Percentiles rank a stretch among this genome's conserved stretches.
Conservation (phyloP, 768 basidiomycete species). For the Mycena leptocephala region DNA sequence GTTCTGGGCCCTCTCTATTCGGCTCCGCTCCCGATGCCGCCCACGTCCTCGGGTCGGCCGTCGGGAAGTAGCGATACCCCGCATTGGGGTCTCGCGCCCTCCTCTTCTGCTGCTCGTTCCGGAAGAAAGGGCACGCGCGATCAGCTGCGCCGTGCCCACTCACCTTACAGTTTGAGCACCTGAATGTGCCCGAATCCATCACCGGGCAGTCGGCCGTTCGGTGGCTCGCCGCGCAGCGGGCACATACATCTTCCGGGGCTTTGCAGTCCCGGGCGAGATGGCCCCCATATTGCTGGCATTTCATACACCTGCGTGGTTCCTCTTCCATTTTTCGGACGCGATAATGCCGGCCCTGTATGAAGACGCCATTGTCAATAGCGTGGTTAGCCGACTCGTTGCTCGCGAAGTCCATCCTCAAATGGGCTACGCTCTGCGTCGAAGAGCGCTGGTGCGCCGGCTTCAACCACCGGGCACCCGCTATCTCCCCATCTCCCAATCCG, state of each 20-base stretch:
- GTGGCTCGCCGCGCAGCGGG: too few relatives aligned
- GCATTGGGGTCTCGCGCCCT: background rate
- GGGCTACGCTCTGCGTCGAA: background rate
- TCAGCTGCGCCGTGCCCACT: background rate
- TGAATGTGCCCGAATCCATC: background rate
- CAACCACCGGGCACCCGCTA: too few relatives aligned
- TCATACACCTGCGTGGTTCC: background rate
- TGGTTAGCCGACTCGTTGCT: background rate
- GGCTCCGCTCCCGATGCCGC: background rate
- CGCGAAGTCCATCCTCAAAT: background rate
- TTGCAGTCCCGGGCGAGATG: background rate
- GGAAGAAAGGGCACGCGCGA: too few relatives aligned
- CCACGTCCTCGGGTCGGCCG: conserved; percentile 5
- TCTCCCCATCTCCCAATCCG: background rate
- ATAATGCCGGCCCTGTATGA: background rate
- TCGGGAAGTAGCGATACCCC: background rate
- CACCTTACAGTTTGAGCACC: background rate
- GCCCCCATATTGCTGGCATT: background rate
- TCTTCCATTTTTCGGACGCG: background rate
- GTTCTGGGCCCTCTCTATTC: background rate
- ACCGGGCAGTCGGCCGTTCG: too few relatives aligned
- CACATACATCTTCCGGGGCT: background rate
- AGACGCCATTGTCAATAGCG: background rate
- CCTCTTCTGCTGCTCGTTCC: background rate
- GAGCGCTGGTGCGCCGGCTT: too few relatives aligned